A percentile compares a stretch with the other conserved stretches of the same genome.
These are phyloP conservation scores for Cercospora sojina DNA, from an alignment of 2,329 filamentous ascomycete species.

Conservation along the genomic window DNA sequence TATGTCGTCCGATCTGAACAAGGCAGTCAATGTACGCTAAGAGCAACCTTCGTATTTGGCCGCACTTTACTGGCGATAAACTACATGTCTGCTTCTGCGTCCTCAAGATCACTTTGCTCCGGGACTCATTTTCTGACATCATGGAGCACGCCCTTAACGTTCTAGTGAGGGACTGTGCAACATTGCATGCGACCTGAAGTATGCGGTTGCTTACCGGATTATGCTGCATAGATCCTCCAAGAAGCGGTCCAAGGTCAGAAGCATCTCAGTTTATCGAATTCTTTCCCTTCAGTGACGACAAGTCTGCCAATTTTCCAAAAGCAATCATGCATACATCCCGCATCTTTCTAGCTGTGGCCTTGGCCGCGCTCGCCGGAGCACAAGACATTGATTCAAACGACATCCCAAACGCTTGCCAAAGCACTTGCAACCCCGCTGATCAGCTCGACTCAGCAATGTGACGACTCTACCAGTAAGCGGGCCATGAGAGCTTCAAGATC, in stretches of 20 bases:
- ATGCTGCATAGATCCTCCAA: background rate
- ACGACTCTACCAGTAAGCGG: background rate
- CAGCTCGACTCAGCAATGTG: background rate
- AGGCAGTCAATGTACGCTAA: background rate
- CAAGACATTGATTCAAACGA: background rate
- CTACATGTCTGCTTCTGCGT: background rate
- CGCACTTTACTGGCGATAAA: background rate
- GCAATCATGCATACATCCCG: background rate
- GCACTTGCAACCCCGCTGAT: background rate
- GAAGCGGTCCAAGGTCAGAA: background rate
- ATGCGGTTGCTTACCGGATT: background rate
- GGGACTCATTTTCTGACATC: background rate
- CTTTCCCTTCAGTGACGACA: background rate
- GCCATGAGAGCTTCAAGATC: background rate
- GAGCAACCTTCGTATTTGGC: background rate
- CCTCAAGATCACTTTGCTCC: background rate
- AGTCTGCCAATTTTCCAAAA: background rate
- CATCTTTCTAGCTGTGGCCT: background rate
- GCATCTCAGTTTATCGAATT: background rate
- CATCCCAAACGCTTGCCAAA: background rate
- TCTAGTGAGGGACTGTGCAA: background rate
- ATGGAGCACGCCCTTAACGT: background rate
- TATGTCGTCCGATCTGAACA: background rate
- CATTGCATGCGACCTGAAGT: background rate
- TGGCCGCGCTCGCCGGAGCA: background rate